Evolutionary conservation across 2,329 filamentous ascomycete genomes (phyloP), one percentile per base, ranked within the genome.

Genomic region (Aureobasidium pullulans): DNA sequence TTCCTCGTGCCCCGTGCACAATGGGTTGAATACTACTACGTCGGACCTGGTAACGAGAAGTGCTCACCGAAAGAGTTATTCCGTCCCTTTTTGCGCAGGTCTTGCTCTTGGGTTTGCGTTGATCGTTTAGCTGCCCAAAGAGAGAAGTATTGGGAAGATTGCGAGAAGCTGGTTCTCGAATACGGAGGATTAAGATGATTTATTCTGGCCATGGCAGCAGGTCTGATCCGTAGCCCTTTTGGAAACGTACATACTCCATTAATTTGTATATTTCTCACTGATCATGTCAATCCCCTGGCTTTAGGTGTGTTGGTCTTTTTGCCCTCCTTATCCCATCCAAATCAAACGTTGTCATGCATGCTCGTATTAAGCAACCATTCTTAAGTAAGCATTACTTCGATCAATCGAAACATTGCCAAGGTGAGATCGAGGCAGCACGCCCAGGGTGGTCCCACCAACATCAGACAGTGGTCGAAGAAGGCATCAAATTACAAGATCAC

Each of bases 1-100:
- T 72, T 66, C 50, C 62, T 72, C n/a, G 61, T 72, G 13, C 57
- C 67, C 1, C 56, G 70, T 43, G 70, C 71, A 15, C 65, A 70
- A 50, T 73, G 71, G 71, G 61, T 72, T 15, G 71, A 73, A 60
- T 73, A 69, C 46, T 73, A 71, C 69, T 68, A 61, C 40, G 47
- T 62, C 32, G 61, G 60, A 8, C 36, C 54, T 40, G 57, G 48
- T 11, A 37, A 28, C 8, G 54, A 44, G 42, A 50, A 59, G 34
- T 58, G 57, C 16, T 57, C 54, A 1, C 48, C 61, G 9, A 61
- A 63, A 29, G 69, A 71, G 23, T 61, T 63, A 9, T 65, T 71
- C 31, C 47, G 71, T 56, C 71, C 71, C 8, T 73, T 72, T 48
- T 52, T 67, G 60, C 61, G 71, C 39, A 66, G 61, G 36, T 67